These are phyloP conservation scores for Aurifilum marmelostoma DNA, from an alignment of 2,329 filamentous ascomycete genomes.

Conservation along the genomic window DNA sequence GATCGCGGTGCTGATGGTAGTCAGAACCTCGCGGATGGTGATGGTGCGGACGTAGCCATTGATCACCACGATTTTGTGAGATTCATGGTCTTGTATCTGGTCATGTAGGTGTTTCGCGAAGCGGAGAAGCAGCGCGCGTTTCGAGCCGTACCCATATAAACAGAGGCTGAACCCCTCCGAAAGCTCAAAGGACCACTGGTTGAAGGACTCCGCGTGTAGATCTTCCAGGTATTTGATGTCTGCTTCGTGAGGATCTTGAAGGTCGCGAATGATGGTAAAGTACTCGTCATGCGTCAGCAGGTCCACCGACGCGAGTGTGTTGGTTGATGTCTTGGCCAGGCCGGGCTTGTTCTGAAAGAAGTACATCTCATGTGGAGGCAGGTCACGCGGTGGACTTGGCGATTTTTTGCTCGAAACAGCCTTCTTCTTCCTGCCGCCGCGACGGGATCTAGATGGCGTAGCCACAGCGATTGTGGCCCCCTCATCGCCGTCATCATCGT, in stretches of 20 bases:
- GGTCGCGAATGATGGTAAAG: slow-evolving; percentile 68
- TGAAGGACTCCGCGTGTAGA: slow-evolving; percentile 79
- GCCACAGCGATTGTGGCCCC: slow-evolving; percentile 37
- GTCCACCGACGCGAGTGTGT: slow-evolving; percentile 73
- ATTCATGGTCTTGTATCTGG: slow-evolving; percentile 40
- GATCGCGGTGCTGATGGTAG: slow-evolving; percentile 68
- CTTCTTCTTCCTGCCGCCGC: slow-evolving; percentile 49
- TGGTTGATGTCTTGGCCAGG: slow-evolving; percentile 81
- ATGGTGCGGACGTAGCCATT: slow-evolving; percentile 79
- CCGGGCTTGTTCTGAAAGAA: slow-evolving; percentile 91
- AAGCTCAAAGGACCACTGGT: slow-evolving; percentile 92
- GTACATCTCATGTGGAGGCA: slow-evolving; percentile 88
- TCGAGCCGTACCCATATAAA: slow-evolving; percentile 91
- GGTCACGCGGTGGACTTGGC: slow-evolving; percentile 77
- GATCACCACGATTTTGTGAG: slow-evolving; percentile 73
- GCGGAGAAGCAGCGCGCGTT: slow-evolving; percentile 71
- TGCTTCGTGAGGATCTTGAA: slow-evolving; percentile 68
- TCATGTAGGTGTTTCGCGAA: slow-evolving; percentile 75
- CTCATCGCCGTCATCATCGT: slow-evolving; percentile 27
- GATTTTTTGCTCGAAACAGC: slow-evolving; percentile 59
- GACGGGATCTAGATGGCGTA: slow-evolving; percentile 52
- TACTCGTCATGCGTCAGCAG: slow-evolving; percentile 92
- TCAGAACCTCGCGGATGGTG: slow-evolving; percentile 70
- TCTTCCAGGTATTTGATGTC: slow-evolving; percentile 74
- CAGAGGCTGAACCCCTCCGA: slow-evolving; percentile 86